Evolutionary conservation across 1,139 yeast genomes (phyloP), one percentile per base, ranked within the genome.

Genomic region (Nakaseomyces nivariensis): DNA sequence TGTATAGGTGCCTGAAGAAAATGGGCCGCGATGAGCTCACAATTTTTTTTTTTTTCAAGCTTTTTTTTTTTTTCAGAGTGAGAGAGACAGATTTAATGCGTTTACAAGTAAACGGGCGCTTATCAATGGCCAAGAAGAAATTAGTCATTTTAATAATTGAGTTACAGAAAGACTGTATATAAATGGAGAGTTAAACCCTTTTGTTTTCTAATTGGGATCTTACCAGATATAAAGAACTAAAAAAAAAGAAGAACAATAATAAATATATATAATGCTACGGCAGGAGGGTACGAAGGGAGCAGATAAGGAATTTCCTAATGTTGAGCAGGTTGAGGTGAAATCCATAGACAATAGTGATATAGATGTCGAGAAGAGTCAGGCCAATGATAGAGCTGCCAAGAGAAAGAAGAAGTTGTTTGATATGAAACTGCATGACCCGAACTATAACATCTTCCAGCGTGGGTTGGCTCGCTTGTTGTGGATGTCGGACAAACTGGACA

Each of bases 401-500:
- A 11, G 34, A 11, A 41, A 41, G 25, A 41, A 41, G 44, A 41
- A 41, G 24, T 3, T 41, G n/a, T 41, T 41, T 11, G 34, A 41
- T 29, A 13, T 29, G 33, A 29, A 41, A n/a, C 5, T n/a, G 25
- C 5, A 41, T 29, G 43, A 38, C 43, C 43, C 43, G 1, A 25
- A 26, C 32, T 8, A 27, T 5, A 41, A 41, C 25, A 5, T 41
- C n/a, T 29, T 41, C 25, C 33, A 27, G 34, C 33, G 34, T 13
- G 44, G 44, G 7, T 11, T 41, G 7, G 44, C 44, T 9, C 34
- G 34, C 5, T 29, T 41, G 44, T 36, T 53, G 13, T 47, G 34
- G 42, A 25, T 56, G 8, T 70, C 73, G 0, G 53, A 63, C 22
- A 71, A 67, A 52, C 60, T 77, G 3, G 81, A 77, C 54, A 60